Percentiles rank a stretch among this genome's conserved stretches.
phyloP scores from a whole-genome alignment of 2,329 filamentous ascomycete genomes.

The Pseudocercospora vitis region DNA sequence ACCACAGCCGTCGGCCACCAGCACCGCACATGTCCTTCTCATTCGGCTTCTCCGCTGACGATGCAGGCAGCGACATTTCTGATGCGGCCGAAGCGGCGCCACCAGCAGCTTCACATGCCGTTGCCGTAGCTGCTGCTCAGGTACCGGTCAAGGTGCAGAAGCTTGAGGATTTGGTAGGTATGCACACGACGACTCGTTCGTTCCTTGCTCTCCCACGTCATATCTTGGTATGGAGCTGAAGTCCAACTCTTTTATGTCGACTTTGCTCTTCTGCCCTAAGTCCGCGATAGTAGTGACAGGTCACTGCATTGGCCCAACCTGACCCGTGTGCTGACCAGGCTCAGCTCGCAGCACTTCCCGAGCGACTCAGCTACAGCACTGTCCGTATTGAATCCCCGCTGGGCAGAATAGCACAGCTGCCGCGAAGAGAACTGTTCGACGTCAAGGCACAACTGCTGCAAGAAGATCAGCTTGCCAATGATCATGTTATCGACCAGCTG shows the following conservation, averaged over 20 bases:
- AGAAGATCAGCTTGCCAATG: constrained; percentile 51
- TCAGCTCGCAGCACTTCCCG: constrained; percentile 64
- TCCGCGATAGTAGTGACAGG: no score
- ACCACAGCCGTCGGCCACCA: neutral
- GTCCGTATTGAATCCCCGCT: constrained; percentile 62
- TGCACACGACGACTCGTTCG: constrained; percentile 6
- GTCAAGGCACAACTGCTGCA: constrained; percentile 80
- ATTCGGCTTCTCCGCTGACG: constrained; percentile 60
- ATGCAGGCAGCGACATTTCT: constrained; percentile 53
- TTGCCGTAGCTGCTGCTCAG: constrained; percentile 5
- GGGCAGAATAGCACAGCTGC: constrained; percentile 56
- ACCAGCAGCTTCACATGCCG: neutral
- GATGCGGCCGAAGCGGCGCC: constrained; percentile 10
- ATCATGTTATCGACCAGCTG: constrained; percentile 58
- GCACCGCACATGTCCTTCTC: constrained; percentile 46
- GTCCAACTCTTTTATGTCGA: no score
- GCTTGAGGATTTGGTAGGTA: constrained; percentile 51
- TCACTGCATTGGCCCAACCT: no score
- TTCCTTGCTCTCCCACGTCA: no score
- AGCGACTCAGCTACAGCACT: constrained; percentile 69
- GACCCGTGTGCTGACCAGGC: constrained; percentile 41
- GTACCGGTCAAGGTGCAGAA: constrained; percentile 39
- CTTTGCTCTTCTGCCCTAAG: no score
- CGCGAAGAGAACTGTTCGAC: constrained; percentile 77
- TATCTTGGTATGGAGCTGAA: no score